Conservation (phyloP, 805 yeast genomes). For the Spathaspora passalidarum region DNA sequence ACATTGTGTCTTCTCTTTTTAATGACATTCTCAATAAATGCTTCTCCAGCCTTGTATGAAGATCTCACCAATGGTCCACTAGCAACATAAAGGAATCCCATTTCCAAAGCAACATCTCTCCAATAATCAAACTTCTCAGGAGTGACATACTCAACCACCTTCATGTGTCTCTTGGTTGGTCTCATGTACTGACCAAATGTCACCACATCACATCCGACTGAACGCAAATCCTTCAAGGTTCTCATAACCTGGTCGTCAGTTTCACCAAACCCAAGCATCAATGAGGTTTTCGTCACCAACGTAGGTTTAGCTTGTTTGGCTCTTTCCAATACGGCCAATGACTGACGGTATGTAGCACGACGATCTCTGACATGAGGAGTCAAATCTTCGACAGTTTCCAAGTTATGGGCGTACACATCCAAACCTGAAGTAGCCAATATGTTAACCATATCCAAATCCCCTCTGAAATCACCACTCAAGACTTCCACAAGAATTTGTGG, state of each 20-base stretch:
- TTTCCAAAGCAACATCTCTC: slow-evolving; percentile 78
- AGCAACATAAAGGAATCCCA: slow-evolving; percentile 96
- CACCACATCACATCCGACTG: slow-evolving; percentile 81
- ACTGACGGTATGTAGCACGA: slow-evolving; percentile 92
- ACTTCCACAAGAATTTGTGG: slow-evolving; percentile 93
- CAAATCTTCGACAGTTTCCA: slow-evolving; percentile 93
- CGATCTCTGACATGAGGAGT: slow-evolving; percentile 96
- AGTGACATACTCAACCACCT: slow-evolving; percentile 89
- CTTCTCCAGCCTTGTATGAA: slow-evolving; percentile 97
- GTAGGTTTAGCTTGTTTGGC: slow-evolving; percentile 79
- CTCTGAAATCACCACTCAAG: slow-evolving; percentile 92
- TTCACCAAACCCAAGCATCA: slow-evolving; percentile 97
- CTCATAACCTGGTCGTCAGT: slow-evolving; percentile 83
- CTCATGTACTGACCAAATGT: slow-evolving; percentile 99
- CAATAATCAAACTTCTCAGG: slow-evolving; percentile 95
- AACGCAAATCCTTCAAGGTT: slow-evolving; percentile 74
- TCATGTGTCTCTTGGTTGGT: slow-evolving; percentile 98
- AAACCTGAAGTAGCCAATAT: slow-evolving; percentile 81
- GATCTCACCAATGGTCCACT: slow-evolving; percentile 97
- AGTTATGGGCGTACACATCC: slow-evolving; percentile 95
- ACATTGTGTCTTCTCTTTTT: slow-evolving; percentile 63
- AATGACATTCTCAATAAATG: slow-evolving; percentile 90
- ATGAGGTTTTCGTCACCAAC: slow-evolving; percentile 85
- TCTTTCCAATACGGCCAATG: slow-evolving; percentile 67
- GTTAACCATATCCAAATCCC: slow-evolving; percentile 77